Base-by-base conservation (phyloP, 495 filamentous ascomycete species). In the Xylaria acuta region DNA sequence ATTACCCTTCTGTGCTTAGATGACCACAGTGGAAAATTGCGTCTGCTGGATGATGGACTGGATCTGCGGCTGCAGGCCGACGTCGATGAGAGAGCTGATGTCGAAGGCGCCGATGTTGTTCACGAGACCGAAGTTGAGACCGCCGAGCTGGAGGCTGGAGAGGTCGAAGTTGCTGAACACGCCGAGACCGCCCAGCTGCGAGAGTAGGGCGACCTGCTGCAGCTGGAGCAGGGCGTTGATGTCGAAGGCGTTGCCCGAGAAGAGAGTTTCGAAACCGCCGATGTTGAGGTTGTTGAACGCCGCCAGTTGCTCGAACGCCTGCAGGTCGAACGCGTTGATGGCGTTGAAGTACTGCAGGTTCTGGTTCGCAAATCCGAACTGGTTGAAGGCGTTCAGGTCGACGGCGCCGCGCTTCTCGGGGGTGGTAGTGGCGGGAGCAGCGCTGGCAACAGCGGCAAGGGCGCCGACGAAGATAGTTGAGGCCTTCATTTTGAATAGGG, bases 301-400 rank as follows among this genome's bases (percentile, higher is more conserved):
- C 60, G 77, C 80, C 58, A 85, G 78, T 72, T 81, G 76, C 32
- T 74, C 77, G 36, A 86, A 81, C 43, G 81, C 76, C 53, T 78
- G 73, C 36, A 86, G 74, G 73, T 86, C 70, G 67, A 84, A 77
- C 18, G 67, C 56, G 80, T 85, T 84, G 79, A 86, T 77, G 75
- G 79, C 81, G 74, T 80, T 77, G 49, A 86, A 77, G 78, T 86
- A 84, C 78, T 82, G 79, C 47, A 86, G 78, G 78, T 86, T 80
- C 76, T 80, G 74, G 77, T 84, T 82, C 69, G 73, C 74, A 74
- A 85, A 84, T 73, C 16, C 63, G 73, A 85, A 77, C 77, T 80
- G 74, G 74, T 83, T 83, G 81, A 86, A 76, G 34, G 72, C 14
- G 60, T 63, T 72, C 62, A 83, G 49, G 68, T 85, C 80, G 71